Evolutionary conservation across 2,329 filamentous ascomycete genomes (phyloP).

Genomic region (Colletotrichum costaricense): DNA sequence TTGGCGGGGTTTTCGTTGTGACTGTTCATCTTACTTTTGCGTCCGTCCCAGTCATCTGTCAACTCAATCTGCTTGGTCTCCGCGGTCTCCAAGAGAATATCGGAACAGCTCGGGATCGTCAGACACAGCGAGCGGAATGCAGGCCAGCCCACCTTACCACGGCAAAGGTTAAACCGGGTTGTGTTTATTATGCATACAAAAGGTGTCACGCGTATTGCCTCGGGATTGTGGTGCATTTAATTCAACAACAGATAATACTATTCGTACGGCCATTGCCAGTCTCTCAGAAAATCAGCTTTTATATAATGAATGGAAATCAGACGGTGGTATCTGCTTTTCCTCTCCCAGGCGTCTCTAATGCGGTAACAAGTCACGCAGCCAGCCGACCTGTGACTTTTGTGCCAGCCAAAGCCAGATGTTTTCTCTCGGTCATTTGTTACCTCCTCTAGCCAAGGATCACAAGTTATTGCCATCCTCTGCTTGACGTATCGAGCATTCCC

Average conservation of each 20-base stretch:
- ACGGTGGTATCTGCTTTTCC: slow-evolving; percentile 33
- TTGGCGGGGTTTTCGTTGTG: not conserved
- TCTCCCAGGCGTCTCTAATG: slow-evolving; percentile 30
- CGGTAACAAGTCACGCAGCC: slow-evolving; percentile 17
- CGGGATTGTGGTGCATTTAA: not conserved
- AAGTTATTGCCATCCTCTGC: not conserved
- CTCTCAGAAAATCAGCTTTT: slow-evolving; percentile 1
- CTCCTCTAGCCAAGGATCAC: not conserved
- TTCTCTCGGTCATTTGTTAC: not conserved
- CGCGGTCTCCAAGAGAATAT: too few relatives aligned
- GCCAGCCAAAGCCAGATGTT: slow-evolving; percentile 9
- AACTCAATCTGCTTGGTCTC: not conserved
- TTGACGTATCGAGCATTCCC: not conserved
- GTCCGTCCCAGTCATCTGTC: too few relatives aligned
- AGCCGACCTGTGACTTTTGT: slow-evolving; percentile 4
- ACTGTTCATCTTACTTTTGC: not conserved
- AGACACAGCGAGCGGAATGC: not conserved
- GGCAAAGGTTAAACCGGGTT: too few relatives aligned
- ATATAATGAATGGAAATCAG: slow-evolving; percentile 27
- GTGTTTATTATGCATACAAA: too few relatives aligned
- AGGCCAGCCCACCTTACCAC: too few relatives aligned
- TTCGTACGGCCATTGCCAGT: not conserved
- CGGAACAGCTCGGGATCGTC: not conserved
- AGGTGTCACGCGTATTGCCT: too few relatives aligned
- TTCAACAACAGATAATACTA: not conserved